Evolutionary conservation across 2,329 filamentous ascomycete species (phyloP), one percentile per base, ranked within the genome.

Genomic region (Thielaviopsis punctulata): DNA sequence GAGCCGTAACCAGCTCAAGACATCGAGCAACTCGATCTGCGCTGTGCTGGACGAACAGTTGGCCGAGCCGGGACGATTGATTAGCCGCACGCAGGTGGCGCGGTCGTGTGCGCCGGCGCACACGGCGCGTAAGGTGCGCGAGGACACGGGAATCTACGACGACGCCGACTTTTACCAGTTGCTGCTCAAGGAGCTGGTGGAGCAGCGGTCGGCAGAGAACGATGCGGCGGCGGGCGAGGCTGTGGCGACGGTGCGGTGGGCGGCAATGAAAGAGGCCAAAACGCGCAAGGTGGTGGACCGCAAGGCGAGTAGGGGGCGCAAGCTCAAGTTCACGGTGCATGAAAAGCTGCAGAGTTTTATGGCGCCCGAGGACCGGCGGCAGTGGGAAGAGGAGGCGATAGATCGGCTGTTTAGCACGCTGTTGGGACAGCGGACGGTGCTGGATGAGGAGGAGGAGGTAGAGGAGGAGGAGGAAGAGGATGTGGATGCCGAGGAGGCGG

Each of bases 291-390:
- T 82, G 25, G 85, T 96, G 4, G 92, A 98, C 64, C 89, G 89
- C 19, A 92, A 89, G 64, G 92, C 92, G 0, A 94, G 86, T 64
- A 96, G 96, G 68, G 92, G 92, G 5, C 74, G 92, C 48, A 95
- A 95, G 70, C 77, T 98, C 75, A 76, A 87, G 39, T 98, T 90
- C 67, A 92, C 86, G 15, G 87, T 95, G 45, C 89, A 96, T 63
- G 90, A 96, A 70, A 96, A 96, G 71, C 67, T 98, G 62, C 86
- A 95, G 69, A 95, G 95, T 65, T 96, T 96, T 63, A 95, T 95
- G 88, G 89, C 89, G 10, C 82, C 88, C 0, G 87, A 95, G 64
- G 85, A 94, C 63, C 73, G 86, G 51, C 75, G 83, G 3, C 67
- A 65, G 15, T 98, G 92, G 92, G 84, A 86, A 56, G 79, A 83